Percentiles rank a stretch among this genome's conserved stretches.
These are phyloP conservation scores for Dactylellina leptospora DNA, from an alignment of 2,329 filamentous ascomycete genomes.

Conservation along the genomic window DNA sequence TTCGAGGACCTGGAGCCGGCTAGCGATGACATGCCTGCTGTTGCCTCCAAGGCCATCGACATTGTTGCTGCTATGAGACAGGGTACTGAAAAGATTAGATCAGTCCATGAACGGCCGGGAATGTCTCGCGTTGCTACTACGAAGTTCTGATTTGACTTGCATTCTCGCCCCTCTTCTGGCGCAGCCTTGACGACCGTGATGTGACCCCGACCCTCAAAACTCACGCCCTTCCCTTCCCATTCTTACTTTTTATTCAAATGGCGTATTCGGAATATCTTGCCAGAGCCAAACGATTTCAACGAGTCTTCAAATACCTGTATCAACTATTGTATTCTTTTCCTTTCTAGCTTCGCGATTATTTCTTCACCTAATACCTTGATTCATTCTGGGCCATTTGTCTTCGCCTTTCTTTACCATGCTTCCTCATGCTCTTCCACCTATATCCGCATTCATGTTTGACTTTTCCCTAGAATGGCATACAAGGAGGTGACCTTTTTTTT, in stretches of 20 bases:
- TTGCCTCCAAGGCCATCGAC: constrained; percentile 50
- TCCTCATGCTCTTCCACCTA: too few species aligned
- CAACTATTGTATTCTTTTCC: constrained; percentile 8
- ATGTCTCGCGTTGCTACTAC: constrained; percentile 35
- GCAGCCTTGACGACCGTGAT: constrained; percentile 37
- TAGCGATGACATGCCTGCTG: constrained; percentile 49
- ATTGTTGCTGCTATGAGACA: constrained; percentile 51
- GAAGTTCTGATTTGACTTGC: constrained; percentile 35
- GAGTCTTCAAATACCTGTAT: constrained; percentile 28
- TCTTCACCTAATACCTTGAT: constrained; percentile 8
- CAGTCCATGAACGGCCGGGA: constrained; percentile 47
- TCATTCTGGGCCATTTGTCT: constrained; percentile 40
- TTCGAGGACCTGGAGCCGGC: constrained; percentile 50
- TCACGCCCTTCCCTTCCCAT: constrained; percentile 30
- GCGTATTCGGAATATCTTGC: constrained; percentile 13
- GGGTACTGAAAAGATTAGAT: constrained; percentile 50
- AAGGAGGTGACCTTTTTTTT: constrained; percentile 33
- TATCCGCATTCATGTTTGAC: constrained; percentile 43
- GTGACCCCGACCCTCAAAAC: constrained; percentile 22
- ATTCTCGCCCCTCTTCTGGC: constrained; percentile 13
- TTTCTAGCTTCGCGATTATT: constrained; percentile 10
- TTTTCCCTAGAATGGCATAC: constrained; percentile 39
- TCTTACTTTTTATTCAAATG: constrained; percentile 5
- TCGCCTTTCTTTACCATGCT: constrained; percentile 52
- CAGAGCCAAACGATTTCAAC: constrained; percentile 44